Evolutionary conservation across 371 early-diverging fungal genomes (phyloP).

Genomic region (Circinella umbellata): DNA sequence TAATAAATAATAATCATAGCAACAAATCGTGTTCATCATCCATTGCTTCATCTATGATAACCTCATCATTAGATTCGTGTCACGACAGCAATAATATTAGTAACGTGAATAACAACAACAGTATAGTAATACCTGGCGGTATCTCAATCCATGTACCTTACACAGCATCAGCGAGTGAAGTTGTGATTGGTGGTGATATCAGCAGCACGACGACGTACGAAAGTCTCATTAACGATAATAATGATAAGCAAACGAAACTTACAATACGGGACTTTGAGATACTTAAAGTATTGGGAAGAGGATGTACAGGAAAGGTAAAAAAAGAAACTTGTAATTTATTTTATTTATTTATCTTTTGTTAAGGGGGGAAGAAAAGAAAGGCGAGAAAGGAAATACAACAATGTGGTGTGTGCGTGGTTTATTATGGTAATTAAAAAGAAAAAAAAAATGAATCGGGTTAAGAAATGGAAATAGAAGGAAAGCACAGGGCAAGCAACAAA

Average conservation of each 20-base stretch:
- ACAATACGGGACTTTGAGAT: conserved; percentile 48
- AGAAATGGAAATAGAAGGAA: background rate
- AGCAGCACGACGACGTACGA: background rate
- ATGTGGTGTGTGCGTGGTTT: background rate
- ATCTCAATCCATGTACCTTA: conserved; percentile 1
- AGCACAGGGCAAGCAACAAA: no score
- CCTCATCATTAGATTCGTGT: background rate
- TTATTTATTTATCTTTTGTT: background rate
- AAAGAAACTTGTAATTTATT: background rate
- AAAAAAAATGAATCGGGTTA: background rate
- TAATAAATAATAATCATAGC: background rate
- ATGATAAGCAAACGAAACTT: conserved; percentile 16
- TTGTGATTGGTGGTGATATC: background rate
- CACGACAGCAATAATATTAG: background rate
- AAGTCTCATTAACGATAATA: background rate
- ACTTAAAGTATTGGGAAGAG: conserved; percentile 55
- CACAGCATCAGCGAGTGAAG: conserved; percentile 1
- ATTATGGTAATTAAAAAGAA: no score
- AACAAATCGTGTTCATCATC: background rate
- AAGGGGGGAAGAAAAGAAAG: background rate
- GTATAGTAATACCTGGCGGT: background rate
- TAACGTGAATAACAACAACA: background rate
- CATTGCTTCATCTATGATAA: background rate
- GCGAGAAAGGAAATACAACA: background rate
- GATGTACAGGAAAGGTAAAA: conserved; percentile 55